Evolutionary conservation across 2,329 filamentous ascomycete genomes (phyloP), one percentile per base, ranked within the genome.

Genomic region (Blastomyces gilchristii): DNA sequence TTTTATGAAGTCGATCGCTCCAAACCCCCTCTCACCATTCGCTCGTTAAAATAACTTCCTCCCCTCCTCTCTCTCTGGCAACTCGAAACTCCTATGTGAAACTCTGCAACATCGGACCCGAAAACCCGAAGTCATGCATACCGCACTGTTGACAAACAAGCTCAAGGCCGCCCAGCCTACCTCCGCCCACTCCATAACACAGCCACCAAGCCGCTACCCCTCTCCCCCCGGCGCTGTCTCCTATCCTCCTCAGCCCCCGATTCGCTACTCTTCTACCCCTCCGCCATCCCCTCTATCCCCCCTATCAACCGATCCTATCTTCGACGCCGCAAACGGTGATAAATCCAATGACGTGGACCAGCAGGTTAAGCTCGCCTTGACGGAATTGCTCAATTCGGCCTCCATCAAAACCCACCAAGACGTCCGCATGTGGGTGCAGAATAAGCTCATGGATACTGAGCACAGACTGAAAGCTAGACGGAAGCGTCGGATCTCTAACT

Each of bases 361-460:
- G 31, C 66, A 67, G 58, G 63, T 68, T 37, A 68, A 68, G 50
- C 63, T 68, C 2, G 66, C 65, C 6, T 39, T 68, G 49, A 68
- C 63, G 16, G 65, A 66, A 34, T 59, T 68, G 31, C 62, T 68
- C 41, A 68, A 68, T 49, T 68, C 63, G 50, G 60, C 61, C 2
- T 47, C 64, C 25, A 65, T 67, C 52, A 68, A 68, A 47, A 52
- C 58, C 2, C 65, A 68, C 31, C 66, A 63, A 14, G 64, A 68
- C n/a, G 59, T 63, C 25, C 66, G 66, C 37, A 31, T 65, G 62
- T 68, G 66, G 66, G 64, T 68, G 56, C 66, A 68, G 62, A 68
- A 68, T 47, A 63, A 61, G 39, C 62, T 68, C 58, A 67, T 68
- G 66, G 66, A 67, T 31, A 66, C 65, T 8, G 66, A 68, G 50